Conservation (phyloP, 2,329 filamentous ascomycete species). For the Epichloe glyceriae region DNA sequence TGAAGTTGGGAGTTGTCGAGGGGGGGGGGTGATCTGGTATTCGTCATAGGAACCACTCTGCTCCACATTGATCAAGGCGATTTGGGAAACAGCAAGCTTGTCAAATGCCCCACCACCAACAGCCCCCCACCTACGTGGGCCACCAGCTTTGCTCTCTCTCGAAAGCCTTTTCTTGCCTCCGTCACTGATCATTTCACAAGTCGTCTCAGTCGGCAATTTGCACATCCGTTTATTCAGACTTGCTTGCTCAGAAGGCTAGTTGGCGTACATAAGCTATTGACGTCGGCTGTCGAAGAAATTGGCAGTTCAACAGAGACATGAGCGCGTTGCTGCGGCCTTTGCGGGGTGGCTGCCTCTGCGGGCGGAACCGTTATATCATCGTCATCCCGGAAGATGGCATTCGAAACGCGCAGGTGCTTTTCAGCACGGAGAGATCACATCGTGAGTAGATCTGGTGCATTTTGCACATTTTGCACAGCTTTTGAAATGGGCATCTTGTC, state of each 20-base stretch:
- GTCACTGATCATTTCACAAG: not conserved
- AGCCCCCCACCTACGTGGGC: not conserved
- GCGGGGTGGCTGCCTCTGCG: constrained; percentile 71
- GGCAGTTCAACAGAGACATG: constrained; percentile 20
- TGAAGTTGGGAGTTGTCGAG: not conserved
- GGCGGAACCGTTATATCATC: constrained; percentile 71
- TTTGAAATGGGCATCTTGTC: not conserved
- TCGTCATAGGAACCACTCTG: constrained; percentile 6
- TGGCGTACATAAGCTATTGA: not conserved
- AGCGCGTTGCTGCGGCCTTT: constrained; percentile 39
- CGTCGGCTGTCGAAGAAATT: not conserved
- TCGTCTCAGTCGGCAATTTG: not conserved
- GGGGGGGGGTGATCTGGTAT: not conserved
- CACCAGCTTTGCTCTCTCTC: not conserved
- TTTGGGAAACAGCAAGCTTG: too few relatives aligned
- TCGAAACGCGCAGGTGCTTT: constrained; percentile 54
- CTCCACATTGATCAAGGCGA: not conserved
- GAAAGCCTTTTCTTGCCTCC: not conserved
- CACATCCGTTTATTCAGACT: not conserved
- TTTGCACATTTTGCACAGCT: not conserved
- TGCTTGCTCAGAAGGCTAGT: not conserved
- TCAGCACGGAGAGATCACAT: constrained; percentile 56
- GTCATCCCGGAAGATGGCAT: constrained; percentile 47
- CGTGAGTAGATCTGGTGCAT: constrained; percentile 42
- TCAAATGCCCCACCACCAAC: not conserved